A percentile compares a stretch with the other conserved stretches of the same genome.
Evolutionary conservation across 2,329 filamentous ascomycete species (phyloP).

Genomic region (Sporothrix humicola): DNA sequence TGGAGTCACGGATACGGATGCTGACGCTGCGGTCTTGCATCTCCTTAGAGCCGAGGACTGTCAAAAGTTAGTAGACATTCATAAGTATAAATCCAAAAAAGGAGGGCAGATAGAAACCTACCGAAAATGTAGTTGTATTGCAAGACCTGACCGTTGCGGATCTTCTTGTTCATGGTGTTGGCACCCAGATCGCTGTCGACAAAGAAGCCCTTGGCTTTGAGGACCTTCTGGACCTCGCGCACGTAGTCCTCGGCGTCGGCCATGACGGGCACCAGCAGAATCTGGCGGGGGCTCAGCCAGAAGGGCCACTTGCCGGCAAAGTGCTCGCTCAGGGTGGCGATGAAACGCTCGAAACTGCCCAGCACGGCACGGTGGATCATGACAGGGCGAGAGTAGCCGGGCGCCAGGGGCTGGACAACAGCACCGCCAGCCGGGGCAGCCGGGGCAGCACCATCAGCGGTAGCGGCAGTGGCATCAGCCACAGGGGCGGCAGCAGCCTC

Average conservation of each 20-base stretch:
- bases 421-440: conserved; percentile 46
- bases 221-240: conserved; percentile 71
- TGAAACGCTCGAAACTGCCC: conserved; percentile 67
- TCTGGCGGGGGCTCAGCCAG: conserved; percentile 84
- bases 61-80: not conserved
- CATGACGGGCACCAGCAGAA: conserved; percentile 79
- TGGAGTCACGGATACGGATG: conserved; percentile 40
- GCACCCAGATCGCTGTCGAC: conserved; percentile 73
- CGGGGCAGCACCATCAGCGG: conserved; percentile 49
- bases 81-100: not conserved
- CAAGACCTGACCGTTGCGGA: conserved; percentile 77
- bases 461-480: conserved; percentile 60
- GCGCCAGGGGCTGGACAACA: conserved; percentile 58
- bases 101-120: conserved; percentile 45
- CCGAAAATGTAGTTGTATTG: conserved; percentile 86
- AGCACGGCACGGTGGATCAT: conserved; percentile 88
- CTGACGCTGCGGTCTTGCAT: conserved; percentile 41
- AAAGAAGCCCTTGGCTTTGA: conserved; percentile 71
- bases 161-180: conserved; percentile 90
- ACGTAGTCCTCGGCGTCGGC: conserved; percentile 75
- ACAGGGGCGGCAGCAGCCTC: conserved; percentile 40
- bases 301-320: conserved; percentile 89
- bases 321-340: conserved; percentile 81
- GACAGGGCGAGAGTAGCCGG: conserved; percentile 78
- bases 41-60: conserved; percentile 40